Evolutionary conservation across 192 early-diverging fungal species (phyloP).

Genomic region (Backusella macrospora): DNA sequence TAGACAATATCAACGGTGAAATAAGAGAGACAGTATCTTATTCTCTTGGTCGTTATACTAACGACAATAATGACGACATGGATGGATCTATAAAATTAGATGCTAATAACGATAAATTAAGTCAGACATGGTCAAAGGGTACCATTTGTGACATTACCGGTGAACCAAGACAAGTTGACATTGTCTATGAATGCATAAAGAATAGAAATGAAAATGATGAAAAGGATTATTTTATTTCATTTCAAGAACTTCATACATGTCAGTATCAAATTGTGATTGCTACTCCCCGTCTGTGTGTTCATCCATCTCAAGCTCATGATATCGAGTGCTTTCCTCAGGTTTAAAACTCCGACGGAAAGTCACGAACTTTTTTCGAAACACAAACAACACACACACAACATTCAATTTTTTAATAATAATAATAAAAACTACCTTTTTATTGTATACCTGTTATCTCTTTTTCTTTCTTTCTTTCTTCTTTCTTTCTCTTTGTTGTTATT

Average conservation of each 20-base stretch:
- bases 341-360: not conserved
- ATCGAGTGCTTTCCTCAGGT: constrained; percentile 60
- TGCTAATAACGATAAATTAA: constrained; percentile 58
- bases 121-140: constrained; percentile 74
- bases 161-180: constrained; percentile 65
- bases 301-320: constrained; percentile 48
- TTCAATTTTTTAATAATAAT: not conserved
- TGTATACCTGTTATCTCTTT: not conserved
- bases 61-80: not conserved
- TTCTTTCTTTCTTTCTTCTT: not conserved
- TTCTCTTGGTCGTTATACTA: constrained; percentile 16
- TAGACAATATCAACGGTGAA: constrained; percentile 12
- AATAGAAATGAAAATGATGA: too few relatives aligned
- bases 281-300: constrained; percentile 70
- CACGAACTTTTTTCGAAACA: constrained; percentile 5
- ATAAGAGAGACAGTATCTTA: constrained; percentile 9
- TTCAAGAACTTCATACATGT: constrained; percentile 71
- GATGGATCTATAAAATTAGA: constrained; percentile 23
- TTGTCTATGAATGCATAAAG: constrained; percentile 38
- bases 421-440: constrained; percentile 2
- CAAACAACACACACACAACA: too few relatives aligned
- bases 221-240: constrained; percentile 61
- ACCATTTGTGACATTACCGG: constrained; percentile 75
- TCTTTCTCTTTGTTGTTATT: not conserved
- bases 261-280: constrained; percentile 77